These are phyloP conservation scores for Trichoderma asperelloides DNA, from an alignment of 495 filamentous ascomycete species.

Conservation along the genomic window DNA sequence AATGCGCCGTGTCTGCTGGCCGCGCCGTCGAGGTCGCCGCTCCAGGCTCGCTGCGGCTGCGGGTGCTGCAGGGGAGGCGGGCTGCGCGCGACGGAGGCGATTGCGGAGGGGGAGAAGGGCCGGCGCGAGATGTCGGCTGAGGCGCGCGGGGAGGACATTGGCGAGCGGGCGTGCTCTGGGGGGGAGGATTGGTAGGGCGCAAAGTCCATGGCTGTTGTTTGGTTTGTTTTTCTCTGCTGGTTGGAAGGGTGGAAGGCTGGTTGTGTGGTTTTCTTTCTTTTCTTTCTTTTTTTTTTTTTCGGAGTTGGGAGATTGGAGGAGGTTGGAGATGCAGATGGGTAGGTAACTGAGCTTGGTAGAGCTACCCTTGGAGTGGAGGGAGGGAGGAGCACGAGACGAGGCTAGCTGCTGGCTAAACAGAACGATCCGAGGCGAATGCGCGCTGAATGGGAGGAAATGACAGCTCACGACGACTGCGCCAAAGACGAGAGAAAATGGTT, in stretches of 20 bases:
- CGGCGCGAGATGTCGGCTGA: slow-evolving; percentile 31
- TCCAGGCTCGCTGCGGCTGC: slow-evolving; percentile 42
- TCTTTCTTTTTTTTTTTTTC: neutral
- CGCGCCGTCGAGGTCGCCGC: slow-evolving; percentile 4
- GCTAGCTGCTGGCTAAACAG: too few relatives aligned
- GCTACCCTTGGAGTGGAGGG: too few relatives aligned
- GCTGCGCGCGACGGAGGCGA: slow-evolving; percentile 28
- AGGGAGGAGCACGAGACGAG: too few relatives aligned
- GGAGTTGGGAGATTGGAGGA: too few relatives aligned
- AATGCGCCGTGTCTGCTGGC: neutral
- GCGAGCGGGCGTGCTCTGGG: slow-evolving; percentile 69
- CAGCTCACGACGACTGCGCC: too few relatives aligned
- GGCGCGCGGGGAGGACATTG: slow-evolving; percentile 45
- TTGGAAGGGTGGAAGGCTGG: neutral
- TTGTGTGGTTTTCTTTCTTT: too few relatives aligned
- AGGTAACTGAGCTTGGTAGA: too few relatives aligned
- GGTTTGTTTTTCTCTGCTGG: neutral
- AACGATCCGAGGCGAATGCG: too few relatives aligned
- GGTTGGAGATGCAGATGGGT: too few relatives aligned
- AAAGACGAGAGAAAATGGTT: too few relatives aligned
- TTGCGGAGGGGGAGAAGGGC: slow-evolving; percentile 36
- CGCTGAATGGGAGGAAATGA: too few relatives aligned
- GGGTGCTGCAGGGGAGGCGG: slow-evolving; percentile 42
- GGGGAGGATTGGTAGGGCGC: slow-evolving; percentile 89
- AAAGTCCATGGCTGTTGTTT: slow-evolving; percentile 63